A percentile compares a stretch with the other conserved stretches of the same genome.
phyloP scores from a whole-genome alignment of 2,329 filamentous ascomycete genomes.

The Epichloe brachyelytri region DNA sequence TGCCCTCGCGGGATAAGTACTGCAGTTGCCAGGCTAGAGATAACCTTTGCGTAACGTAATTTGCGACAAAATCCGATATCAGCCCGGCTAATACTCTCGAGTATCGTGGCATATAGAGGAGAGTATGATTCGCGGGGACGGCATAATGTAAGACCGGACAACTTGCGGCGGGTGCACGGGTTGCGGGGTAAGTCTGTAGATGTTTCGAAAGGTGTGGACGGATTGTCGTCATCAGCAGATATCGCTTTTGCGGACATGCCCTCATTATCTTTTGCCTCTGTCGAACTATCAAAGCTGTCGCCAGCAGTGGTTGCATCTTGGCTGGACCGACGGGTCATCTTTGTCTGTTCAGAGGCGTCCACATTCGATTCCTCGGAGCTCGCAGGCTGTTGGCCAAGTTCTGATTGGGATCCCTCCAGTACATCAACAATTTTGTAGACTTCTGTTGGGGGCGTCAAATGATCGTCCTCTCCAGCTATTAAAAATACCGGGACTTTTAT shows the following conservation, averaged over 20 bases:
- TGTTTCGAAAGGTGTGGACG: constrained; percentile 33
- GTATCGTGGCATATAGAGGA: constrained; percentile 67
- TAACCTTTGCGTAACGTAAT: constrained; percentile 63
- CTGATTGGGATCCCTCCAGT: constrained; percentile 19
- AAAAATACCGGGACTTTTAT: constrained; percentile 65
- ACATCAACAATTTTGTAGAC: constrained; percentile 50
- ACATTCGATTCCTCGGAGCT: not conserved
- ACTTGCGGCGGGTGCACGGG: constrained; percentile 35
- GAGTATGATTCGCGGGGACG: constrained; percentile 64
- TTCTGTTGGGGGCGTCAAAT: constrained; percentile 59
- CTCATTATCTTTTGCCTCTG: not conserved
- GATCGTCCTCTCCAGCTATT: constrained; percentile 64
- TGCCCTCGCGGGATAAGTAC: constrained; percentile 76
- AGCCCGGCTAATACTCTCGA: constrained; percentile 68
- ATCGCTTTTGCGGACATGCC: constrained; percentile 7
- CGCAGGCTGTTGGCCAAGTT: constrained; percentile 9
- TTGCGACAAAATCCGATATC: constrained; percentile 68
- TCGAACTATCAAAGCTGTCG: not conserved
- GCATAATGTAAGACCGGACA: constrained; percentile 58
- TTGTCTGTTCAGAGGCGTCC: not conserved
- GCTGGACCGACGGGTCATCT: not conserved
- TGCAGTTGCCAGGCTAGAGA: constrained; percentile 84
- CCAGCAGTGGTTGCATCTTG: not conserved
- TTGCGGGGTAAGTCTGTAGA: constrained; percentile 28
- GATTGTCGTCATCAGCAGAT: constrained; percentile 29